Evolutionary conservation across 2,329 filamentous ascomycete species (phyloP), one percentile per base, ranked within the genome.

Genomic region (Cercospora citrullina): DNA sequence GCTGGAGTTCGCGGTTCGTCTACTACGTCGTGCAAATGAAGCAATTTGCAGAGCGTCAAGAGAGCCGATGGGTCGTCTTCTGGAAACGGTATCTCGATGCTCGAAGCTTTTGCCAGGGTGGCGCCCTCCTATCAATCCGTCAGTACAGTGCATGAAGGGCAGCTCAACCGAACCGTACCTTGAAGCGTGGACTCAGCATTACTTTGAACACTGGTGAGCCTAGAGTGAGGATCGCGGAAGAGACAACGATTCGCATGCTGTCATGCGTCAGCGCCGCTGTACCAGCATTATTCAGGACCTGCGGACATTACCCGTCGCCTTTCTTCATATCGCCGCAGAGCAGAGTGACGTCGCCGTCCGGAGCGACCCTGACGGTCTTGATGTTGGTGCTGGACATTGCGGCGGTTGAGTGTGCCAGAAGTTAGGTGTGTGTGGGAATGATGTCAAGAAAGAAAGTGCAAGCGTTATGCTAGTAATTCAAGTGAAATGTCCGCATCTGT

Each of bases 291-390:
- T 28, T 6, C 5, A 28, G 28, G 7, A 28, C 28, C 28, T 28
- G 28, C 5, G 28, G 28, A 28, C 28, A 28, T 28, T 28, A 28
- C 28, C 28, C 28, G 28, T 6, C 10, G 48, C 48, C 23, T 53
- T 33, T n/a, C 0, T 23, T 3, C 10, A 14, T 3, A 31, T 7
- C 28, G 7, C 64, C 64, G 5, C 60, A 63, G n/a, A 55, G 3
- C 5, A 69, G 21, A 14, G 63, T 6, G 16, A 66, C 66, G 16
- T 64, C 45, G 30, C 67, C 79, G 81, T 84, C 81, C 1, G 81
- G 79, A 60, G 77, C 75, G 71, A 84, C 53, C 14, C 7, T 28
- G 28, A 28, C 28, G 28, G 28, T 28, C 28, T 28, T 28, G 28
- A 28, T 28, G 28, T 28, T 28, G 28, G 7, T 28, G 3, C 7